Evolutionary conservation across 306 rosid species (phyloP).

Genomic region (Pterocarpus santalinus): DNA sequence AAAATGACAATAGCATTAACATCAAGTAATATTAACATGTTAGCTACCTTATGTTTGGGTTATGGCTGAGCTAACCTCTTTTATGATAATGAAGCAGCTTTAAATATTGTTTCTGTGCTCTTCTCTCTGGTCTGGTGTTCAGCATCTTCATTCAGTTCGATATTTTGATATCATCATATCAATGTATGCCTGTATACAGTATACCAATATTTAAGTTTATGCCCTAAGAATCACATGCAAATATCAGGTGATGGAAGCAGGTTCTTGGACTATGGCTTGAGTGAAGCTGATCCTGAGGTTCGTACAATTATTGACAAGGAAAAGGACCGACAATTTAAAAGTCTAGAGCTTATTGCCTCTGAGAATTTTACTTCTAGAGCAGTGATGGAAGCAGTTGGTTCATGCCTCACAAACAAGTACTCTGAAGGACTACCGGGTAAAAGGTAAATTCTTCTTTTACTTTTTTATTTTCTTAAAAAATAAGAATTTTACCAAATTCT

Average conservation of each 20-base stretch:
- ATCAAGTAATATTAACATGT: not conserved
- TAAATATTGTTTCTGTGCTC: conserved; percentile 9
- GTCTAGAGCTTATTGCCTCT: conserved; percentile 98
- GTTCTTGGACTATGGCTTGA: conserved; percentile 72
- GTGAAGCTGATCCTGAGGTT: conserved; percentile 92
- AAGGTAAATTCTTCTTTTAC: conserved; percentile 60
- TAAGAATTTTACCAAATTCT: conserved; percentile 5
- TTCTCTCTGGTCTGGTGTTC: not conserved
- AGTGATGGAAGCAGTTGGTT: conserved; percentile 99
- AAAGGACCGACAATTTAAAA: conserved; percentile 83
- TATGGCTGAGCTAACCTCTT: conserved; percentile 1
- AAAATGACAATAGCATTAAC: too few species aligned
- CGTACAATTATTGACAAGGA: conserved; percentile 70
- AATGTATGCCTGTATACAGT: not conserved
- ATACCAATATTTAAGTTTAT: not conserved
- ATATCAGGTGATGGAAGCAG: conserved; percentile 62
- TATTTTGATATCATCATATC: conserved; percentile 2
- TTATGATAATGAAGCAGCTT: not conserved
- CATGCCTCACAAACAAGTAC: conserved; percentile 95
- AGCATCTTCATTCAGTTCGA: not conserved
- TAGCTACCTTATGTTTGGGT: not conserved
- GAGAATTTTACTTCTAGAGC: conserved; percentile 95
- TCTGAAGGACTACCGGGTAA: conserved; percentile 97
- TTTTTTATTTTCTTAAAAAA: not conserved
- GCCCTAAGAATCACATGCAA: conserved; percentile 18